Evolutionary conservation across 2,329 filamentous ascomycete genomes (phyloP), one percentile per base, ranked within the genome.

Genomic region (Coniochaeta hoffmannii): DNA sequence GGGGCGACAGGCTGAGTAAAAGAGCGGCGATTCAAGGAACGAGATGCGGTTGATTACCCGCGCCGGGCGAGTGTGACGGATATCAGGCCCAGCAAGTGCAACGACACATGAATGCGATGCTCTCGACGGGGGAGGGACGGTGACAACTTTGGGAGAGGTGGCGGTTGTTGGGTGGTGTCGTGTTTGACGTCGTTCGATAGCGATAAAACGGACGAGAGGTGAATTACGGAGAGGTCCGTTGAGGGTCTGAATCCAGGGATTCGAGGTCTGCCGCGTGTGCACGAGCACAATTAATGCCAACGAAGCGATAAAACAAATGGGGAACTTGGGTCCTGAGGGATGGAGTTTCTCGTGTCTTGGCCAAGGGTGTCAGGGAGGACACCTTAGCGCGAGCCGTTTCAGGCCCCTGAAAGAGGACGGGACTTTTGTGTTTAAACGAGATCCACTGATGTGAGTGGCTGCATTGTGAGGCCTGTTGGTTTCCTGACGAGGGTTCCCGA

Each of bases 231-330:
- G 41, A 46, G 41, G 24, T 46, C 19, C 19, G 24, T 46, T 8
- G 41, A 46, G n/a, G n/a, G 41, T 22, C 24, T 19, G 36, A 41
- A 19, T 4, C 19, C 36, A 41, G 36, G 30, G 24, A 26, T 46
- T 46, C 19, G 41, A 32, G 24, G 41, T 26, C 41, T 46, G 41
- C 22, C 41, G 41, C 36, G 41, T 12, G 12, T 14, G 41, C 41
- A 50, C 49, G 30, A 31, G 49, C 49, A 50, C 49, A 50, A 50
- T 32, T 50, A 50, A 50, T 50, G 49, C 49, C 49, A 32, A 24
- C 49, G 46, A 19, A 50, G 41, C 41, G 41, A 28, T 28, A 46
- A 46, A 46, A 46, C 41, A 46, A 46, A 46, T 46, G 41, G 41
- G 41, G 41, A 46, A 14, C 26, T n/a, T n/a, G n/a, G 41, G 19